Evolutionary conservation across 2,329 filamentous ascomycete genomes (phyloP), one percentile per base, ranked within the genome.

Genomic region (Xylaria arbuscula): DNA sequence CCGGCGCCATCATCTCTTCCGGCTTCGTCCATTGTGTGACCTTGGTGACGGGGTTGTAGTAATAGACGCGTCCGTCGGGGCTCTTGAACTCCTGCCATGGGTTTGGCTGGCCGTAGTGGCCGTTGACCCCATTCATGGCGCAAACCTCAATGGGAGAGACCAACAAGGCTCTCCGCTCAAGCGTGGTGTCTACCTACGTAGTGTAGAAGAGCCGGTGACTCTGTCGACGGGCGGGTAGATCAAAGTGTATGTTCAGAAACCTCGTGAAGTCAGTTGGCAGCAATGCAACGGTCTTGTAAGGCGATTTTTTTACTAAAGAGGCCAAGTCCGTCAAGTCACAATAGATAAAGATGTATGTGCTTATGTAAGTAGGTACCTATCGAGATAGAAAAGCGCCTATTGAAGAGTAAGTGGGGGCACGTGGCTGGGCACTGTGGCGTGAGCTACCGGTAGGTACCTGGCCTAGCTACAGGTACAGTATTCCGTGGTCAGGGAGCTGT

Each of bases 21-120:
- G 96, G 97, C 83, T 98, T 98, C 48, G 90, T 91, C 96, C 96
- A 99, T 87, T 94, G 92, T 38, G 96, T 98, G 71, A 87, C 88
- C 78, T 97, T 97, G 17, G 94, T 97, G 69, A 89, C 82, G 13
- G 89, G 83, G 79, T 99, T 97, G 85, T 94, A 97, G 80, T 97
- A 99, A 81, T 99, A 99, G 55, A 89, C 86, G 73, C 93, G 89
- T 72, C 94, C 95, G 77, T 97, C 94, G 2, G 90, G 83, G 73
- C 91, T 93, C 74, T 90, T 91, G 74, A 93, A 90, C 80, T 96
- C 92, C 80, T 93, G 90, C 94, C 94, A 98, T 64, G 84, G 81
- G 61, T 86, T 83, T 70, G 85, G 83, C 77, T 86, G 83, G 74
- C 83, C 82, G 71, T 79, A 83, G 62, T 81, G 80, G 74, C 82